A percentile compares a stretch with the other conserved stretches of the same genome.
Conservation (phyloP, 2,329 filamentous ascomycete genomes). For the Pseudogymnoascus sp. region DNA sequence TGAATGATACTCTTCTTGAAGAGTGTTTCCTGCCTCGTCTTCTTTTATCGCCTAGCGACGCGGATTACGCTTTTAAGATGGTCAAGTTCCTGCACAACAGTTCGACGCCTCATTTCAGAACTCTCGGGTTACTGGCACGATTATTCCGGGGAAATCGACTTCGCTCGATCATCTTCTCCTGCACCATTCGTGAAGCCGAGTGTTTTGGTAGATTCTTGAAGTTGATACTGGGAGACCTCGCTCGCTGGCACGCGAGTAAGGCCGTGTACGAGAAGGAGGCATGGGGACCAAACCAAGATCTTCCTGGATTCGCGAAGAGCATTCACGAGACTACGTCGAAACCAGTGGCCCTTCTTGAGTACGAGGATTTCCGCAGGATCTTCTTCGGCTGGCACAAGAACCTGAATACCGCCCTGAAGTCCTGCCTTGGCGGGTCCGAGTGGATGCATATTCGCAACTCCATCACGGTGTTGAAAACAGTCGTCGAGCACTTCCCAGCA, state of each 20-base stretch:
- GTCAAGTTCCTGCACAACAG: conserved; percentile 79
- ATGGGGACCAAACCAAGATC: conserved; percentile 53
- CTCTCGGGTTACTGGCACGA: conserved; percentile 73
- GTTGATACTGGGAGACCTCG: conserved; percentile 69
- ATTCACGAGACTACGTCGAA: conserved; percentile 59
- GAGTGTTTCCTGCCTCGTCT: conserved; percentile 87
- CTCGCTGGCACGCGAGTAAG: conserved; percentile 74
- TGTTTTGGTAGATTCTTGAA: conserved; percentile 88
- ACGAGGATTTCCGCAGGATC: conserved; percentile 76
- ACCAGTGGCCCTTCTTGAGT: conserved; percentile 64
- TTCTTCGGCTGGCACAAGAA: conserved; percentile 87
- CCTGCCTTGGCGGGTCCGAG: conserved; percentile 71
- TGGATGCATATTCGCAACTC: conserved; percentile 98
- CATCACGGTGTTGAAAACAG: conserved; percentile 75
- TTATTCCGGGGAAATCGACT: conserved; percentile 78
- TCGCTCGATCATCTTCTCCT: conserved; percentile 75
- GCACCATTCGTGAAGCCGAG: conserved; percentile 82
- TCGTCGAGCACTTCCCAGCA: conserved; percentile 76
- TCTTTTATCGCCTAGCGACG: conserved; percentile 74
- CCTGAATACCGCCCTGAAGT: conserved; percentile 69
- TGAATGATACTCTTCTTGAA: conserved; percentile 74
- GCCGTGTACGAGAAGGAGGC: conserved; percentile 74
- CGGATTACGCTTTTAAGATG: conserved; percentile 80
- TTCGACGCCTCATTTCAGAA: conserved; percentile 77
- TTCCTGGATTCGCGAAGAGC: conserved; percentile 70